Base-by-base conservation (phyloP, 179 eudicot genomes). In the Corrigiola litoralis region DNA sequence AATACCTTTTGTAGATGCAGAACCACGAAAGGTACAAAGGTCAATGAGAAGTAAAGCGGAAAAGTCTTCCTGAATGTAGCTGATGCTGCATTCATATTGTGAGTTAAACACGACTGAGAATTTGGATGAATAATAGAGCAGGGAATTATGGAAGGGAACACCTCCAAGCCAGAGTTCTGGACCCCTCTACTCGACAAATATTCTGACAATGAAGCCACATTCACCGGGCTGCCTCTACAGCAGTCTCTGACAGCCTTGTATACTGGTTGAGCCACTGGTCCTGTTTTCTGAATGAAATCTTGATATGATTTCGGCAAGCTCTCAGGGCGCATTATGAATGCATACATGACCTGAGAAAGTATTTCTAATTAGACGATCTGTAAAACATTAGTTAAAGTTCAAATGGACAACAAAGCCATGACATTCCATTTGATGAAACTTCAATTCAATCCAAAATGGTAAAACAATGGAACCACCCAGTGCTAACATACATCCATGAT, bases 321-420 rank as follows among this genome's bases (percentile, higher is more conserved):
- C 84, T 94, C 95, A 40, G 99, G 99, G 52, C 87, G 95, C 99
- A 94, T 90, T 41, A 94, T 84, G 72, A 94, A 94, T 64, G 95
- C 80, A 83, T 94, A 94, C 99, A 94, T 94, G 58, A 94, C 86
- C 99, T 94, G 87, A 46, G 63, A 45, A 41, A 77, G 51, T 37
- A 63, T 37, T 51, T 17, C 57, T 52, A 64, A 58, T 74, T 51
- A 69, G 62, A 57, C 42, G 42, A 8, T 38, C 33, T 21, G 31
- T 14, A 47, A 17, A 31, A 47, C 34, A 46, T 20, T 34, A 50
- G 41, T 16, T 32, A 27, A 12, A 34, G 37, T 52, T 37, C 4
- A 4, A 41, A 37, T 16, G 6, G 29, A 28, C 53, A 61, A n/a
- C n/a, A n/a, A n/a, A n/a, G n/a, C n/a, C n/a, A n/a, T n/a, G n/a